These are phyloP conservation scores for Clonostachys solani DNA, from an alignment of 2,329 filamentous ascomycete species.

Conservation along the genomic window DNA sequence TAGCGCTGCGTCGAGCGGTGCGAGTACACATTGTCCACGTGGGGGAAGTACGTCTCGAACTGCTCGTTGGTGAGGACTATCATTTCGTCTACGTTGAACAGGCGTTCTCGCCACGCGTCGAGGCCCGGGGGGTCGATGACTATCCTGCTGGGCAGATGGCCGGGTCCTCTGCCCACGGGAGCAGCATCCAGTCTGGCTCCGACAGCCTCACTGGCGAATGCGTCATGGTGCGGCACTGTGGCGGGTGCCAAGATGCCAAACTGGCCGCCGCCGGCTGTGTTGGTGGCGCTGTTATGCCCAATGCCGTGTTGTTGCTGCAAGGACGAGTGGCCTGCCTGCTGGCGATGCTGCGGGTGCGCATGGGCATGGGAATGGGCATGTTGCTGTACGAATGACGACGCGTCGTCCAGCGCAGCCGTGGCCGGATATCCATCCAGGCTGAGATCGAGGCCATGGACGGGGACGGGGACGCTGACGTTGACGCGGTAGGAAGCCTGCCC, in stretches of 20 bases:
- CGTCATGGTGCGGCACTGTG: conserved; percentile 5
- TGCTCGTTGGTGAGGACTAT: conserved; percentile 72
- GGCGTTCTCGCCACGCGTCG: conserved; percentile 62
- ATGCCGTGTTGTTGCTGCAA: conserved; percentile 7
- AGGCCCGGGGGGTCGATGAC: conserved; percentile 65
- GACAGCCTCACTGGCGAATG: conserved; percentile 25
- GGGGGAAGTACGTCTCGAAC: conserved; percentile 79
- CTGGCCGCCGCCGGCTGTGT: conserved; percentile 20
- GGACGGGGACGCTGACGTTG: background rate
- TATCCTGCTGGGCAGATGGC: conserved; percentile 50
- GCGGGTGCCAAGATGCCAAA: conserved; percentile 40
- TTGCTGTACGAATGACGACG: conserved; percentile 3
- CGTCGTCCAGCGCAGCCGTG: too few relatives aligned
- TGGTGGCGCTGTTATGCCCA: conserved; percentile 3
- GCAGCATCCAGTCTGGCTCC: conserved; percentile 7
- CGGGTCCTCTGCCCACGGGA: background rate
- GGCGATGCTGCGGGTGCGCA: conserved; percentile 10
- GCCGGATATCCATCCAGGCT: background rate
- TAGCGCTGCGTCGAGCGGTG: conserved; percentile 78
- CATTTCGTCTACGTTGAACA: conserved; percentile 72
- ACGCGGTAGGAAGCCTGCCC: too few relatives aligned
- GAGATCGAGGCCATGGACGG: background rate
- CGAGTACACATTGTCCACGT: conserved; percentile 81
- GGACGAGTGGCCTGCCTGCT: background rate
- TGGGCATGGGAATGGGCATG: conserved; percentile 1